Evolutionary conservation across 257 asterid genomes (phyloP), one percentile per base, ranked within the genome.

Genomic region (Verbascum thapsus): DNA sequence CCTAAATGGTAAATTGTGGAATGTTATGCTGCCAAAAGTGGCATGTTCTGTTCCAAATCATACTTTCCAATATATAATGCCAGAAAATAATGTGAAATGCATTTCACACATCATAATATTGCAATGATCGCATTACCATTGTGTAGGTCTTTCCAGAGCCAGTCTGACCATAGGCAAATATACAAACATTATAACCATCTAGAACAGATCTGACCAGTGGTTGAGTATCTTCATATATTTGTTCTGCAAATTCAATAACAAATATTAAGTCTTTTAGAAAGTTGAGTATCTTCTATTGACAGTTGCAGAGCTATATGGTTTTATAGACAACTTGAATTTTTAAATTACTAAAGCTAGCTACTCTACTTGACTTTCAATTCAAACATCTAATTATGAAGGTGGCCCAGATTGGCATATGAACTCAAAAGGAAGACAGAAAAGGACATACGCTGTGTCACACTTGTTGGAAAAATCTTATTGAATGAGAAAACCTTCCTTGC

Each of bases 121-220:
- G 45, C 16, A 17, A 20, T 23, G 23, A 22, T 20, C 43, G 41
- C 71, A 7, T 74, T 86, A 90, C 98, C 98, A 91, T 91, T 10
- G 98, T 88, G 51, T 90, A 85, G 37, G 96, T 90, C 71, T 90
- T 91, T 47, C 98, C 98, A 2, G 98, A 88, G 53, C 98, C 96
- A 12, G 96, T 91, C 77, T 91, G 96, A 32, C 98, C 98, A 9
- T 91, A 91, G 0, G 98, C 98, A 69, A 91, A 91, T 30, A 91
- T 88, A 66, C 98, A 91, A 32, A 88, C 95, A 68, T 91, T 88
- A 64, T 62, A 91, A 63, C 98, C 98, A 79, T 88, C 98, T 51
- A 91, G 80, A 68, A 84, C 95, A 32, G 98, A 84, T 78, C 96
- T 79, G 73, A 91, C 78, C 73, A 91, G 65, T 1, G 95, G 88